These are phyloP conservation scores for Trichomonas tenax DNA, from an alignment of 208 protist species.

Conservation along the genomic window DNA sequence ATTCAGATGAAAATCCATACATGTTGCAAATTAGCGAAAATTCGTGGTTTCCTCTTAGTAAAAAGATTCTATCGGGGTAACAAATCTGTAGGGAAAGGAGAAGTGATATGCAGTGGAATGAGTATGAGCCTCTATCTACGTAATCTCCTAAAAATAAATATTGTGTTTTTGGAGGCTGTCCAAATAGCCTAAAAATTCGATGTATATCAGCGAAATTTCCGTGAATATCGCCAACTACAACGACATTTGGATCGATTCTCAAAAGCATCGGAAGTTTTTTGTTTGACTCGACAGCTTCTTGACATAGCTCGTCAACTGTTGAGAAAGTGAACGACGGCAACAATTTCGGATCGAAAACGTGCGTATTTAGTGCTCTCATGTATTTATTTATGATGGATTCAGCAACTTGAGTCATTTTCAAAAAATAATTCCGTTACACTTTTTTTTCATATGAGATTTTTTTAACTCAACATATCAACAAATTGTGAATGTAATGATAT, in stretches of 20 bases:
- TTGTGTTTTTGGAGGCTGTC: neutral
- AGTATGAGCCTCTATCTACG: neutral
- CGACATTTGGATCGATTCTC: neutral
- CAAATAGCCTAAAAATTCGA: neutral
- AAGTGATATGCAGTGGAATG: neutral
- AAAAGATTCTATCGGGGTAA: neutral
- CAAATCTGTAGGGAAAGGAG: neutral
- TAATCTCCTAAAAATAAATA: neutral
- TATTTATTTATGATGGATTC: neutral
- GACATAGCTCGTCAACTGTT: neutral
- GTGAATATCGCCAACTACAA: neutral
- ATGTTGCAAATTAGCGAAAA: neutral
- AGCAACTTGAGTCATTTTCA: neutral
- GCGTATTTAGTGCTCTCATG: neutral
- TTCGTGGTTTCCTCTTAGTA: conserved; percentile 11
- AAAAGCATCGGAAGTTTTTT: neutral
- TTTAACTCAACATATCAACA: too few relatives aligned
- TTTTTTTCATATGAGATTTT: too few relatives aligned
- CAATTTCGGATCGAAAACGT: neutral
- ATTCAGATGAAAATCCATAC: neutral
- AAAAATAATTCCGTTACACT: neutral
- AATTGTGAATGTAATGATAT: too few relatives aligned
- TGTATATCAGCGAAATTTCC: neutral
- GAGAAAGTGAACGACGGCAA: neutral
- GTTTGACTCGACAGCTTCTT: neutral